Evolutionary conservation across 1,284 basidiomycete genomes (phyloP), one percentile per base, ranked within the genome.

Genomic region (Ustilago hordei): DNA sequence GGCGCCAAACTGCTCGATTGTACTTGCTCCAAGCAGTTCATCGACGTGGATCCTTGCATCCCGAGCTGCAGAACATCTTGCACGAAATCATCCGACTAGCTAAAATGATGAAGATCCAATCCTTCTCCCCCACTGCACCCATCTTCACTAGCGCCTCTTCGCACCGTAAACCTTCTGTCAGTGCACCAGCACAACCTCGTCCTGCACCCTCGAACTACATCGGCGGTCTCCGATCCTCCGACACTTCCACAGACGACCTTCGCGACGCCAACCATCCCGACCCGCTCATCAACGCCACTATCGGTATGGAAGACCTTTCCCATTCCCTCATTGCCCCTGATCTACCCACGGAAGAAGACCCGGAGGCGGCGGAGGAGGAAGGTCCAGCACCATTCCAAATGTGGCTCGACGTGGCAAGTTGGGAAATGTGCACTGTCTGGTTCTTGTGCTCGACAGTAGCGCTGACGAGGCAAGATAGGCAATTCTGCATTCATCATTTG

Each of bases 391-490:
- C 73, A 12, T 76, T 71, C 47, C 64, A 71, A 23, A 76, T 76
- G 74, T 77, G 75, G 75, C 55, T 75, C 13, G 64, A 74, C 38
- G 71, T 77, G 12, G 69, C 78, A 3, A 63, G 56, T 34, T 81
- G 79, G 79, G 79, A 81, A 31, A 79, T 81, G 79, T 71, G 69
- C 60, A 76, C 75, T 23, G 77, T 81, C 1, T 81, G 79, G 79
- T 81, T 79, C 69, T 52, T 81, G 3, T 73, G 69, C 19, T 62
- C 54, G 12, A 79, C 77, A 8, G 70, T 77, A 6, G 65, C 77
- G n/a, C 60, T 81, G 35, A 76, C 69, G 7, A 34, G 60, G 17
- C 19, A 54, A 12, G 69, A 81, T 17, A 41, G 77, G 4, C 55
- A 62, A 45, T 71, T 74, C 38, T 77, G 74, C 50, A 70, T 79